These are phyloP conservation scores for Anethum foeniculum DNA, from an alignment of 140 eudicot genomes.

Conservation along the genomic window DNA sequence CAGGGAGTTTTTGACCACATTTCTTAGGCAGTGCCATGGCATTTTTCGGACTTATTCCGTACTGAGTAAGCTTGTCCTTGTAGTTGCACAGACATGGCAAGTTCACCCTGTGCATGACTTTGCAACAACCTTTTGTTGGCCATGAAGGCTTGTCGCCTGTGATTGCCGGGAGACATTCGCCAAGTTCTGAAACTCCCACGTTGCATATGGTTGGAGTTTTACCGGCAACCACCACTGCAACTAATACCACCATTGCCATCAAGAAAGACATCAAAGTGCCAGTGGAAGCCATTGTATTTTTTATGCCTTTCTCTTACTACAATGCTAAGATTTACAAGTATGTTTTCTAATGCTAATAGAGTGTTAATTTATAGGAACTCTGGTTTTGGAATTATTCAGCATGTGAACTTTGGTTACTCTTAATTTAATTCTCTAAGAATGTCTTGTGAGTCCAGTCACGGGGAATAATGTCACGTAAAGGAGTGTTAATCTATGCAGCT, in stretches of 20 bases:
- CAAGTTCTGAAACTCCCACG: constrained; percentile 40
- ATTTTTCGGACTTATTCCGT: constrained; percentile 39
- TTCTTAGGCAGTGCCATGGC: constrained; percentile 58
- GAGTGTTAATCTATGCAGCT: neutral
- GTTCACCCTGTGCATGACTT: constrained; percentile 38
- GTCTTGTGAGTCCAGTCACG: constrained; percentile 5
- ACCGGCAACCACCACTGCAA: neutral
- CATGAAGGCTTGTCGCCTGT: constrained; percentile 36
- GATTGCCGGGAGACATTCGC: constrained; percentile 57
- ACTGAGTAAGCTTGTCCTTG: constrained; percentile 35
- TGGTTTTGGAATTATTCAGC: constrained; percentile 10
- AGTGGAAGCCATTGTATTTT: constrained; percentile 1
- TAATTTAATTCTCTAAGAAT: constrained; percentile 1
- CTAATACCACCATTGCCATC: neutral
- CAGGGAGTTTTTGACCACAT: constrained; percentile 34
- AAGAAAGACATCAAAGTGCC: neutral
- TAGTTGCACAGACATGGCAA: constrained; percentile 48
- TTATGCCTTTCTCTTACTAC: neutral
- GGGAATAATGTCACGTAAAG: neutral
- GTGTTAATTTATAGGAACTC: constrained; percentile 2
- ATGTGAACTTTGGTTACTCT: constrained; percentile 8
- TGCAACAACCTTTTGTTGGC: constrained; percentile 55
- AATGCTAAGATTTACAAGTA: neutral
- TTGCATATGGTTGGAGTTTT: constrained; percentile 30
- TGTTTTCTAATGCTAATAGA: neutral